These are phyloP conservation scores for Boletus speciosus DNA, from an alignment of 768 basidiomycete species.

Conservation along the genomic window DNA sequence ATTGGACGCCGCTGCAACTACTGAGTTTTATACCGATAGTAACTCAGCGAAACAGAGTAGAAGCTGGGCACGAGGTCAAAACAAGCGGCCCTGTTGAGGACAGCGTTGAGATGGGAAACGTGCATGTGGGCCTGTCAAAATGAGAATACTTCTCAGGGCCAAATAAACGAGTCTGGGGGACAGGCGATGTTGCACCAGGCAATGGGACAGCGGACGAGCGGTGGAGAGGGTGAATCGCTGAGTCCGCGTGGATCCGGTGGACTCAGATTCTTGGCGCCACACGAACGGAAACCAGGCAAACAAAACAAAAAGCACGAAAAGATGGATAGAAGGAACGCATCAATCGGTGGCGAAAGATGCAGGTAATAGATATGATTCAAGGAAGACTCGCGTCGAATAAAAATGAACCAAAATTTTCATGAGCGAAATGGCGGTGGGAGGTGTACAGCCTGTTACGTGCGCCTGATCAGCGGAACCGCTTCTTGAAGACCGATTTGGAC, in stretches of 20 bases:
- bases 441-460: conserved; percentile 29
- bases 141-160: conserved; percentile 13
- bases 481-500: conserved; percentile 14
- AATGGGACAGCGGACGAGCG: conserved; percentile 1
- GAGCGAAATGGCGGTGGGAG: conserved; percentile 18
- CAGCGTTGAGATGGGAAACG: conserved; percentile 25
- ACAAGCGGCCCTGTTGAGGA: conserved; percentile 31
- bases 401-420: conserved; percentile 14
- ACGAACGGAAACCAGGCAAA: conserved; percentile 9
- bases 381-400: conserved; percentile 15
- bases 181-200: conserved; percentile 7
- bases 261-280: conserved; percentile 20
- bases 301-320: conserved; percentile 8
- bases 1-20: conserved; percentile 36
- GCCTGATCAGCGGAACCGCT: conserved; percentile 23
- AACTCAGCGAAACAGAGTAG: conserved; percentile 39
- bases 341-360: conserved; percentile 11
- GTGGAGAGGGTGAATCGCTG: conserved; percentile 21
- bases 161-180: conserved; percentile 9
- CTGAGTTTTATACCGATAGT: conserved; percentile 40
- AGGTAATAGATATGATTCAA: conserved; percentile 14
- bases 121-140: conserved; percentile 9
- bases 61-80: conserved; percentile 36
- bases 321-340: conserved; percentile 12
- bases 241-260: conserved; percentile 24